A percentile compares a stretch with the other conserved stretches of the same genome.
These are phyloP conservation scores for Oenanthe sinensis DNA, from an alignment of 129 eudicot genomes.

Conservation along the genomic window DNA sequence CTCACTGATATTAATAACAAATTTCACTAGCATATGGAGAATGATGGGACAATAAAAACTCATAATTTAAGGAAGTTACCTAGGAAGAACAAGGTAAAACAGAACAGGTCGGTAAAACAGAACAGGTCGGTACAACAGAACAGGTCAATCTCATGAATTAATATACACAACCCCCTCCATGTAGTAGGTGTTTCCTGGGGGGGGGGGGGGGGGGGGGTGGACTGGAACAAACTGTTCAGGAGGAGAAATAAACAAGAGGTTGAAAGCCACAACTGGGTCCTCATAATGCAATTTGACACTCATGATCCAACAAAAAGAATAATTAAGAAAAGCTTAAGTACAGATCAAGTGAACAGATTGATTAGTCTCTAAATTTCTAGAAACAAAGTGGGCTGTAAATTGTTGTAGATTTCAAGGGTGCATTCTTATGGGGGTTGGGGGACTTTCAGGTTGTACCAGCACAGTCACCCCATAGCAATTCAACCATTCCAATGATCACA, in stretches of 20 bases:
- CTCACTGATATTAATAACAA: too few relatives aligned
- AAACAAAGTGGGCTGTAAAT: conserved; percentile 24
- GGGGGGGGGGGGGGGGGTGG: too few relatives aligned
- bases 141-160: neutral
- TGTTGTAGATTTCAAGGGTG: conserved; percentile 17
- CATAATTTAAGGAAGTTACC: neutral
- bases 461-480: conserved; percentile 12
- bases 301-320: neutral
- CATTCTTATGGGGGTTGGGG: neutral
- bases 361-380: conserved; percentile 53
- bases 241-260: neutral
- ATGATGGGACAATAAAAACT: neutral
- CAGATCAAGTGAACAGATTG: conserved; percentile 23
- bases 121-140: too few relatives aligned
- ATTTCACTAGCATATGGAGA: neutral
- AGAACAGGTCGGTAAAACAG: too few relatives aligned
- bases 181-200: neutral
- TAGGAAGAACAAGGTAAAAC: too few relatives aligned
- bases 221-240: neutral
- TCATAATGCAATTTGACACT: neutral
- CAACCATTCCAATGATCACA: conserved; percentile 14
- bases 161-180: neutral
- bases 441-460: conserved; percentile 7
- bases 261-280: neutral
- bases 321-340: conserved; percentile 9